These are phyloP conservation scores for Petrea volubilis DNA, from an alignment of 257 asterid genomes.

Conservation along the genomic window DNA sequence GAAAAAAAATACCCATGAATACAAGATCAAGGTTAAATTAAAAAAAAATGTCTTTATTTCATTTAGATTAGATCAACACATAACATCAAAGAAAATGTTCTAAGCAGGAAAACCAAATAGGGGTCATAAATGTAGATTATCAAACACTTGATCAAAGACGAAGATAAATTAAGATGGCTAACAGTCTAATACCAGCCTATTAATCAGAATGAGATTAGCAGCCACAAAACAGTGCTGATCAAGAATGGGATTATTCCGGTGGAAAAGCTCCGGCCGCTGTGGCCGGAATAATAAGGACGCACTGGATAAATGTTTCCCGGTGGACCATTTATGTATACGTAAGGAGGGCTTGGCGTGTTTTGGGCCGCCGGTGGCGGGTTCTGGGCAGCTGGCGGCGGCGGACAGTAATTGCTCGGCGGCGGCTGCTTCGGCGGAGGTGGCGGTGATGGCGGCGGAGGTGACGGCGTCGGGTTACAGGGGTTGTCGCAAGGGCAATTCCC, in stretches of 20 bases:
- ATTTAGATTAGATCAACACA: conserved; percentile 6
- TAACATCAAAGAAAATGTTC: conserved; percentile 2
- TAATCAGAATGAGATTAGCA: conserved; percentile 15
- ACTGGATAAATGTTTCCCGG: conserved; percentile 68
- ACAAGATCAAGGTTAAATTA: no score
- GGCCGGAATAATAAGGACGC: conserved; percentile 34
- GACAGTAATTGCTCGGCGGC: conserved; percentile 37
- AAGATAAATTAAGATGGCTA: conserved; percentile 19
- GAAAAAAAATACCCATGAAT: neutral
- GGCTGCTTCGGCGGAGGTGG: conserved; percentile 35
- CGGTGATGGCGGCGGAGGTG: conserved; percentile 38
- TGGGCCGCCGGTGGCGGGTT: conserved; percentile 52
- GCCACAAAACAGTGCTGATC: conserved; percentile 22
- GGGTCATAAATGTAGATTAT: conserved; percentile 16
- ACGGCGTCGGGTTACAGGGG: conserved; percentile 48
- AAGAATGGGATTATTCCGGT: conserved; percentile 31
- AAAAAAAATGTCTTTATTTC: neutral
- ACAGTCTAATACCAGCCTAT: conserved; percentile 31
- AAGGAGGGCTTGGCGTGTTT: conserved; percentile 51
- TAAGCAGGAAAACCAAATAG: conserved; percentile 10
- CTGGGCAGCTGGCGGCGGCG: conserved; percentile 34
- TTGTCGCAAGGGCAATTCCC: conserved; percentile 73
- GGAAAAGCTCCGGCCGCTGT: conserved; percentile 6
- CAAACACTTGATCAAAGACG: conserved; percentile 21
- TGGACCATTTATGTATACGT: conserved; percentile 67